Percentiles rank a stretch among this genome's conserved stretches.
Evolutionary conservation across 2,329 filamentous ascomycete species (phyloP).

Genomic region (Diplodia scrobiculata): DNA sequence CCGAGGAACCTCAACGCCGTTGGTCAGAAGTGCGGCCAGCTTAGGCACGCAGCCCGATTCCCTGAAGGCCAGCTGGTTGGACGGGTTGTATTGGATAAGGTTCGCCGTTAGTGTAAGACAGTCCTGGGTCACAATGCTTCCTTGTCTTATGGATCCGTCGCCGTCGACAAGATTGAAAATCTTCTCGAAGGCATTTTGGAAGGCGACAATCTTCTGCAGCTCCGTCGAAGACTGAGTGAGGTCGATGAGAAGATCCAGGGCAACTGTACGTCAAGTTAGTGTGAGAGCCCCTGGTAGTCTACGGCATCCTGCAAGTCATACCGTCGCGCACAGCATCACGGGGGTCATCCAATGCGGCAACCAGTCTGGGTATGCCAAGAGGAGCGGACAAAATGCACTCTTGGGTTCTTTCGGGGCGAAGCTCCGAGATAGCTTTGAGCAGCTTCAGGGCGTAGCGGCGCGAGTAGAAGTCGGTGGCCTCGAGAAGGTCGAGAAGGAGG

Average conservation of each 20-base stretch:
- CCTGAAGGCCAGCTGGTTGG: constrained; percentile 91
- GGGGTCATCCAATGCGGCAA: constrained; percentile 78
- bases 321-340: constrained; percentile 84
- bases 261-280: constrained; percentile 56
- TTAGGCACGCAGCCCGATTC: constrained; percentile 81
- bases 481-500: constrained; percentile 83
- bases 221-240: constrained; percentile 84
- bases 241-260: constrained; percentile 80
- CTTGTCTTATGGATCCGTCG: constrained; percentile 80
- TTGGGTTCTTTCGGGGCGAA: constrained; percentile 86
- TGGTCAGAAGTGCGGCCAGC: constrained; percentile 68
- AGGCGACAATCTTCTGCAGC: constrained; percentile 92
- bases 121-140: constrained; percentile 86
- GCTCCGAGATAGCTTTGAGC: constrained; percentile 79
- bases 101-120: constrained; percentile 90
- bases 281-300: constrained; percentile 27
- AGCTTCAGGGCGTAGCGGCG: constrained; percentile 89
- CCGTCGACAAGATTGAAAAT: constrained; percentile 78
- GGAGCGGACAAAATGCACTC: constrained; percentile 91
- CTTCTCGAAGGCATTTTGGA: constrained; percentile 89
- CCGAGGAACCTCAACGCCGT: constrained; percentile 51
- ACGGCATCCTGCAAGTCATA: constrained; percentile 35
- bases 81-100: constrained; percentile 79
- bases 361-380: constrained; percentile 82
- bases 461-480: constrained; percentile 84